Evolutionary conservation across 1,139 yeast genomes (phyloP).

Genomic region (Debaryomyces singareniensis): DNA sequence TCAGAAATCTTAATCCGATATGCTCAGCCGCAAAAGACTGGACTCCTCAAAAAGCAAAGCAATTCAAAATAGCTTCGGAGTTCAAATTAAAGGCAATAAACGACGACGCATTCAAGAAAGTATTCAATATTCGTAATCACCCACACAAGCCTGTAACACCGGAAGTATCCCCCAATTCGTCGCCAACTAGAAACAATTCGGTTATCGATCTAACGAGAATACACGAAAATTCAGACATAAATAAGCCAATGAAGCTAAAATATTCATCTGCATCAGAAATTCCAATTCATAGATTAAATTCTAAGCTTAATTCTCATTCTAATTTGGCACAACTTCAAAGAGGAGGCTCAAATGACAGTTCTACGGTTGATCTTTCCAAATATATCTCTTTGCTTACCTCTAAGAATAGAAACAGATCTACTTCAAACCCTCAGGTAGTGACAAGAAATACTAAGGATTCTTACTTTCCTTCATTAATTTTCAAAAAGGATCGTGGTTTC

Average conservation of each 20-base stretch:
- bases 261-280: slow-evolving; percentile 37
- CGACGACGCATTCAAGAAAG: slow-evolving; percentile 31
- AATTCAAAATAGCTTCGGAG: slow-evolving; percentile 26
- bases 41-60: slow-evolving; percentile 23
- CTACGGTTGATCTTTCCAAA: slow-evolving; percentile 24
- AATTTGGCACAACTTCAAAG: slow-evolving; percentile 24
- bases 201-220: slow-evolving; percentile 38
- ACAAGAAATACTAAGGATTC: slow-evolving; percentile 20
- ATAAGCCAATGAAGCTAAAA: slow-evolving; percentile 34
- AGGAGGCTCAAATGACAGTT: slow-evolving; percentile 20
- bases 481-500: not conserved
- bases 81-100: slow-evolving; percentile 34
- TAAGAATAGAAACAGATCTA: slow-evolving; percentile 7
- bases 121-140: slow-evolving; percentile 23
- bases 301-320: slow-evolving; percentile 36
- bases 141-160: slow-evolving; percentile 37
- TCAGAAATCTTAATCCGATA: slow-evolving; percentile 18
- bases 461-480: slow-evolving; percentile 20
- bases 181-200: slow-evolving; percentile 38
- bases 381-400: slow-evolving; percentile 8
- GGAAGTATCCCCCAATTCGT: slow-evolving; percentile 39
- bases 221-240: slow-evolving; percentile 29
- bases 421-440: slow-evolving; percentile 14
- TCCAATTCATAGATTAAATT: slow-evolving; percentile 34
- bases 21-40: slow-evolving; percentile 39